Base-by-base conservation (phyloP, 2,329 filamentous ascomycete genomes). In the Parascedosporium putredinis region DNA sequence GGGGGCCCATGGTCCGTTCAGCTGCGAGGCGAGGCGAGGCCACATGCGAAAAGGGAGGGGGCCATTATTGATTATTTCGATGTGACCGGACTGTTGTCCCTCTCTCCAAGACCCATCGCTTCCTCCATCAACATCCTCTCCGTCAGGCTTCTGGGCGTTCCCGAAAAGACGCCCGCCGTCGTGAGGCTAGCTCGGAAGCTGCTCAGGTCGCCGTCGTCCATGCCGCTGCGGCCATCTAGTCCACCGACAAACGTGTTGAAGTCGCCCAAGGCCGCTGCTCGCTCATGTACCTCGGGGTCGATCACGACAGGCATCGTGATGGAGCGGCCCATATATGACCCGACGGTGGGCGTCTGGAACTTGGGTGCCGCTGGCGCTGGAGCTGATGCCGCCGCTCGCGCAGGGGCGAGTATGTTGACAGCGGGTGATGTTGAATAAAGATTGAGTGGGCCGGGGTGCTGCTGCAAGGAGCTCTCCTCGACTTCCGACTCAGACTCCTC, bases 311-410 rank as follows among this genome's bases (percentile, higher is more conserved):
- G 69, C 64, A 78, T 75, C 31, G 69, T 65, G 45, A 80, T 71
- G 12, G 75, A 68, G 18, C 68, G 68, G 40, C 75, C 75, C 56
- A 71, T 75, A 55, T 76, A 78, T n/a, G 75, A 78, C 2, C 75
- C 75, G 12, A 74, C 59, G 5, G 71, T 73, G 16, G 67, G 67
- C 20, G 65, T 59, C 40, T 65, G 59, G 48, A 65, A 65, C 66
- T 3, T 64, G 57, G 18, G 49, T 47, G 10, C 61, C 38, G 36
- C 59, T 12, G 53, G 47, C 25, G 48, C 54, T 44, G 16, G 55
- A 36, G 31, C 49, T 43, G 36, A 46, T n/a, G 33, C 50, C 22
- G 51, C 78, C 27, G 54, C 36, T 24, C 18, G 45, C 7, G 31
- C 12, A 9, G 36, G 18, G 14, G 38, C 23, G 3, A 45, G 27